Conservation (phyloP, 2,329 filamentous ascomycete species). For the Monilinia fructigena region DNA sequence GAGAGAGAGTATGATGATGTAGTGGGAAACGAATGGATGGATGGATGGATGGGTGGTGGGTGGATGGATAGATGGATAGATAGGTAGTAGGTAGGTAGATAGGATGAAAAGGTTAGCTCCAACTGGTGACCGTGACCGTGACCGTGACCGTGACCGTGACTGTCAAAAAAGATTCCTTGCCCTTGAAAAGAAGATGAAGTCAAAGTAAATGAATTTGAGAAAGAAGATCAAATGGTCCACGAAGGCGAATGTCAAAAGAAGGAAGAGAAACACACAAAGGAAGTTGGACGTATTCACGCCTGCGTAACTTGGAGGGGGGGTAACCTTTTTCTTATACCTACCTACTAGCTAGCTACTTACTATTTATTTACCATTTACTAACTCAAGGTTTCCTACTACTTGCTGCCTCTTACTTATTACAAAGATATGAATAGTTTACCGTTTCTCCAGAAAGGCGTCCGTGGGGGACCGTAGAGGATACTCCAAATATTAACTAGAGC, state of each 20-base stretch:
- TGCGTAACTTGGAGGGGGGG: background rate
- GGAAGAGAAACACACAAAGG: background rate
- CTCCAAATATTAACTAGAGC: background rate
- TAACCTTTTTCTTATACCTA: conserved; percentile 12
- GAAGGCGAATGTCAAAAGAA: background rate
- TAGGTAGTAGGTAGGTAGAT: too few species aligned
- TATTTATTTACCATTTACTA: background rate
- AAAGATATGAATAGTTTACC: background rate
- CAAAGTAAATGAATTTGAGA: background rate
- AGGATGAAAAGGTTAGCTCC: background rate
- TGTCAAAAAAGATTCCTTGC: background rate
- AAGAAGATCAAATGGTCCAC: background rate
- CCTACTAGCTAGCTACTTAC: background rate
- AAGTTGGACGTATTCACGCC: background rate
- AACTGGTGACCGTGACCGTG: background rate
- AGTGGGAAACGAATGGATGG: too few species aligned
- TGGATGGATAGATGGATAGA: too few species aligned
- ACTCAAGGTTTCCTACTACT: too few species aligned
- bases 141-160: background rate
- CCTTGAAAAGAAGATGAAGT: background rate
- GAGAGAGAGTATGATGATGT: background rate
- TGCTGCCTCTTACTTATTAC: too few species aligned
- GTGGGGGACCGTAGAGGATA: too few species aligned
- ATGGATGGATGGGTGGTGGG: background rate
- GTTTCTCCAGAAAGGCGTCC: conserved; percentile 2